Evolutionary conservation across 208 protist genomes (phyloP).

Genomic region (Leishmania tropica): DNA sequence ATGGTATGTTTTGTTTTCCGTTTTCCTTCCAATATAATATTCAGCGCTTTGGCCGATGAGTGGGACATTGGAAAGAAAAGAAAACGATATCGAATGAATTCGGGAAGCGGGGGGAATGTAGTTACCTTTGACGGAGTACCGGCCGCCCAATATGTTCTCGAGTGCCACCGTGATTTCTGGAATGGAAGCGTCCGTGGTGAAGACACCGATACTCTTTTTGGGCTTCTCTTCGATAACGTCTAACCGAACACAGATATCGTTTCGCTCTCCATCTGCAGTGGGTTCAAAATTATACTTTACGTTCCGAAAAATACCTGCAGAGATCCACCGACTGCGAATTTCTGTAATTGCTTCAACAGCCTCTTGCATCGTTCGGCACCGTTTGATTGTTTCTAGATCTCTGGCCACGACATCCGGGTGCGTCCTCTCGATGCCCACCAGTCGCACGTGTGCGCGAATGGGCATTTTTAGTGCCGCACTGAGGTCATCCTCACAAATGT

Average conservation of each 20-base stretch:
- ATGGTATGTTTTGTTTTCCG: slow-evolving; percentile 71
- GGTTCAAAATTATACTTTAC: slow-evolving; percentile 88
- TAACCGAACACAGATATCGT: slow-evolving; percentile 81
- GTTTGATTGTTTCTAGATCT: slow-evolving; percentile 79
- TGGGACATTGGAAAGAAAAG: slow-evolving; percentile 79
- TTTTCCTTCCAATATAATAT: slow-evolving; percentile 72
- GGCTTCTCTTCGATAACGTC: slow-evolving; percentile 70
- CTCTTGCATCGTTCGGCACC: slow-evolving; percentile 62
- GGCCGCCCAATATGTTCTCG: slow-evolving; percentile 75
- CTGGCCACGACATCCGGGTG: slow-evolving; percentile 70
- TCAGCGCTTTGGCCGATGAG: slow-evolving; percentile 75
- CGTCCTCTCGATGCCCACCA: slow-evolving; percentile 53
- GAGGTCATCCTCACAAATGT: slow-evolving; percentile 63
- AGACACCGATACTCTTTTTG: slow-evolving; percentile 79
- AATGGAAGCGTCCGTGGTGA: slow-evolving; percentile 81
- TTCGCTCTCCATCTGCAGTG: slow-evolving; percentile 57
- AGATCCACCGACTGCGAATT: slow-evolving; percentile 57
- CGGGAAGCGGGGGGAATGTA: slow-evolving; percentile 83
- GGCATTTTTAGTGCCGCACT: slow-evolving; percentile 40
- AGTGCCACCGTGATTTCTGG: slow-evolving; percentile 77
- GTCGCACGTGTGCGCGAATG: slow-evolving; percentile 71
- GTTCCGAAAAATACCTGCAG: slow-evolving; percentile 66
- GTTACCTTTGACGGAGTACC: slow-evolving; percentile 78
- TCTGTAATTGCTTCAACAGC: slow-evolving; percentile 55
- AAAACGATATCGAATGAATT: slow-evolving; percentile 73